Base-by-base conservation (phyloP, 2,329 filamentous ascomycete genomes). In the Cylindrodendrum hubeiense region DNA sequence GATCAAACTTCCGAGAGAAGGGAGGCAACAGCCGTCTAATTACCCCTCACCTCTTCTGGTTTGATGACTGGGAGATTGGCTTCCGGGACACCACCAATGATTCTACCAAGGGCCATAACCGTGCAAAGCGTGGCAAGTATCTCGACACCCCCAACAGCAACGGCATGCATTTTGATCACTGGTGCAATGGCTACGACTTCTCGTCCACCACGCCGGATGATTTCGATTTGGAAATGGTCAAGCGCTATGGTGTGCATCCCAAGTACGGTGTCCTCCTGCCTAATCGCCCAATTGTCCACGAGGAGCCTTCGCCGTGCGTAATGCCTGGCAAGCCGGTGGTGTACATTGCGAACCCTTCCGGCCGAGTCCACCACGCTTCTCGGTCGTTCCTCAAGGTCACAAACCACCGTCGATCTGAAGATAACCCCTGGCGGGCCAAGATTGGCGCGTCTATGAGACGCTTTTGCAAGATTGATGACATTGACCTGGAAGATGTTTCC, bases 11-110 rank as follows among this genome's bases (percentile, higher is more conserved):
- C 62, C 75, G 79, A 46, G 79, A 81, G 33, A 79, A 78, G 78
- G 65, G 81, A 26, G 83, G 84, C 71, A 88, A 87, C 70, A 86
- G 85, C 26, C 83, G 89, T 60, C 82, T 89, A 71, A 77, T 87
- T 46, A 75, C 75, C 5, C 86, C 86, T 12, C 79, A 78, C 7
- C 68, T 82, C 0, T 86, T 85, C 66, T 77, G 81, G 55, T 89
- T 83, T 60, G 80, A 85, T 39, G 78, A 84, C 9, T 79, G 83
- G 62, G 86, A 89, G 71, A 89, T 90, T 65, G 87, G 87, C 15
- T 89, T 88, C 74, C 83, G 85, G 22, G 87, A 89, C 70, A 87
- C 86, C 4, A 83, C 83, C 65, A 89, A 89, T 64, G 85, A 87
- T 68, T 82, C 84, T 30, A 81, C 81, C 64, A 85, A 86, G 61